Conservation (phyloP, 371 early-diverging fungal species). For the Mortierella sp. region DNA sequence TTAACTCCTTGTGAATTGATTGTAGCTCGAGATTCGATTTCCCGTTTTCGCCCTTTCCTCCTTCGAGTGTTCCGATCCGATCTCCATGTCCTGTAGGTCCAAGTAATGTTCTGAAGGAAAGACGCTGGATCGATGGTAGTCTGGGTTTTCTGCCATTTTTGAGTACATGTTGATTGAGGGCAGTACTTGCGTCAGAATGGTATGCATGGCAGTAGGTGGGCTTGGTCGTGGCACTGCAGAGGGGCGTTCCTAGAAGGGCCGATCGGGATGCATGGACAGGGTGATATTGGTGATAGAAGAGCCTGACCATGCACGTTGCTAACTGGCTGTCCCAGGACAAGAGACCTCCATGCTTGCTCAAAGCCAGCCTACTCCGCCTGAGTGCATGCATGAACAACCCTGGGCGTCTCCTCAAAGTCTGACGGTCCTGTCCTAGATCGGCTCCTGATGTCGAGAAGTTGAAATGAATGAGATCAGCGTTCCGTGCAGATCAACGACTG, state of each 20-base stretch:
- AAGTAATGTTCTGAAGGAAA: slow-evolving; percentile 22
- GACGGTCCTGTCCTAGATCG: neutral
- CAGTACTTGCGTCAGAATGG: neutral
- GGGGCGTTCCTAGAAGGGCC: slow-evolving; percentile 3
- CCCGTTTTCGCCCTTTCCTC: slow-evolving; percentile 6
- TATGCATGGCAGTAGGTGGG: neutral
- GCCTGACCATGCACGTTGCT: slow-evolving; percentile 23
- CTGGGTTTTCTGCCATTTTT: neutral
- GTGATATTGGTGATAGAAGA: slow-evolving; percentile 18
- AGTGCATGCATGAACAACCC: slow-evolving; percentile 25
- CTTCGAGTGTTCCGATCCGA: slow-evolving; percentile 40
- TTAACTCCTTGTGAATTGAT: slow-evolving; percentile 10
- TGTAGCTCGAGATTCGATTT: neutral
- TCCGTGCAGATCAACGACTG: neutral
- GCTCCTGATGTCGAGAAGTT: neutral
- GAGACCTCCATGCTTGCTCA: slow-evolving; percentile 8
- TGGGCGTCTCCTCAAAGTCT: neutral
- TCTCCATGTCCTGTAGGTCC: slow-evolving; percentile 27
- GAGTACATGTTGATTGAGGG: neutral
- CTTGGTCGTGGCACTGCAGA: neutral
- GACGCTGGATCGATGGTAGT: neutral
- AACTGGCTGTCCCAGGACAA: slow-evolving; percentile 40
- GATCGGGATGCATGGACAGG: slow-evolving; percentile 1
- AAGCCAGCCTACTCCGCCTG: slow-evolving; percentile 16
- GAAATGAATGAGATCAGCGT: too few relatives aligned